Percentiles rank a stretch among this genome's conserved stretches.
phyloP scores from a whole-genome alignment of 2,329 filamentous ascomycete species.

The Penicillium sp. region DNA sequence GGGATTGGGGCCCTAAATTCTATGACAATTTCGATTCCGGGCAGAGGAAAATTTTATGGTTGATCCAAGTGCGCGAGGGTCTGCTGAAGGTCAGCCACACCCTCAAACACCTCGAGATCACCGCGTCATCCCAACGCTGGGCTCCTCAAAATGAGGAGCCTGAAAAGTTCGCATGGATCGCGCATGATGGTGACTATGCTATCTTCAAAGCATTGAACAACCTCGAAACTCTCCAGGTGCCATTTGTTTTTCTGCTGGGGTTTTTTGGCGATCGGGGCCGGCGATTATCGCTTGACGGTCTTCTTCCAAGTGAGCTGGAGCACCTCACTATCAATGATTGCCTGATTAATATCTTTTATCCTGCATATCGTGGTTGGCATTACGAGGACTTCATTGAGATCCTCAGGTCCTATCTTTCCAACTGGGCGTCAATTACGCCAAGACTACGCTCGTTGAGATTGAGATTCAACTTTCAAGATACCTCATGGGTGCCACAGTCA shows the following conservation, averaged over 20 bases:
- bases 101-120: neutral
- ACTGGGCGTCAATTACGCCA: neutral
- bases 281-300: neutral
- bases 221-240: neutral
- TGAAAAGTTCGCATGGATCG: neutral
- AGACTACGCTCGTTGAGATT: neutral
- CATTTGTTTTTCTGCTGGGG: neutral
- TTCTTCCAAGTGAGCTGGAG: neutral
- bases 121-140: neutral
- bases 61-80: neutral
- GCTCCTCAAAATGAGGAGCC: neutral
- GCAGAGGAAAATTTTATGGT: neutral
- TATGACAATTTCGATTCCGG: neutral
- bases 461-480: neutral
- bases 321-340: neutral
- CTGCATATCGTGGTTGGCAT: neutral
- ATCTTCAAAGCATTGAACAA: neutral
- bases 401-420: neutral
- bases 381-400: neutral
- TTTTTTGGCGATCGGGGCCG: neutral
- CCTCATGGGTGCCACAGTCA: neutral
- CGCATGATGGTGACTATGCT: neutral
- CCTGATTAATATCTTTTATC: neutral
- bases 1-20: neutral
- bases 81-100: neutral